phyloP scores from a whole-genome alignment of 768 basidiomycete genomes.

The Daedaleopsis sinensis region DNA sequence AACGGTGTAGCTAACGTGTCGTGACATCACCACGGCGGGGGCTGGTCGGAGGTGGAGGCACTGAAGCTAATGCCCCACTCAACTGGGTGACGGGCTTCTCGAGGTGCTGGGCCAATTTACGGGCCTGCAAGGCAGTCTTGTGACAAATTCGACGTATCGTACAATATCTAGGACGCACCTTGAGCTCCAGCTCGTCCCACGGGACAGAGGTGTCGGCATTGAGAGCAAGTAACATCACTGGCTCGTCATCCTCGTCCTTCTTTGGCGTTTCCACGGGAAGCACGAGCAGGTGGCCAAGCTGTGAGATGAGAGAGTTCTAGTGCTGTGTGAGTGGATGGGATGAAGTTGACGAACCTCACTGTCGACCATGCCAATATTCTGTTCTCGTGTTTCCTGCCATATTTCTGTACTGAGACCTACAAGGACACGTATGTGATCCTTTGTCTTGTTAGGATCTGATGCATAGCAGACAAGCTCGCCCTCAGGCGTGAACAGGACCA shows the following conservation, averaged over 20 bases:
- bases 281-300: constrained; percentile 76
- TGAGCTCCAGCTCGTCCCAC: constrained; percentile 68
- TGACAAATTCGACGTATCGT: too few species aligned
- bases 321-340: neutral
- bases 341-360: constrained; percentile 60
- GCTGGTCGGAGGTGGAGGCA: constrained; percentile 14
- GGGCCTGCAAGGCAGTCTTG: constrained; percentile 16
- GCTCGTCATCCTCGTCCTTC: constrained; percentile 39
- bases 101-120: constrained; percentile 28
- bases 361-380: constrained; percentile 73
- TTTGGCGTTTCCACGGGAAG: constrained; percentile 55
- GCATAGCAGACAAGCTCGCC: constrained; percentile 75
- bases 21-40: constrained; percentile 18
- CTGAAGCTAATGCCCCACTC: constrained; percentile 20
- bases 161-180: constrained; percentile 46
- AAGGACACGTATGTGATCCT: constrained; percentile 74
- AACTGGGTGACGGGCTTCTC: constrained; percentile 28
- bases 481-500: constrained; percentile 69
- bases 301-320: neutral
- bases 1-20: neutral
- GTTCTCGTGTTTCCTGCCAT: constrained; percentile 74
- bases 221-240: constrained; percentile 71
- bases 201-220: constrained; percentile 61
- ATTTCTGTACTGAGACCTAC: constrained; percentile 75
- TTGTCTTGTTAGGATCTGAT: constrained; percentile 54